These are phyloP conservation scores for Mortierella sp. DNA, from an alignment of 371 early-diverging fungal genomes.

Conservation along the genomic window DNA sequence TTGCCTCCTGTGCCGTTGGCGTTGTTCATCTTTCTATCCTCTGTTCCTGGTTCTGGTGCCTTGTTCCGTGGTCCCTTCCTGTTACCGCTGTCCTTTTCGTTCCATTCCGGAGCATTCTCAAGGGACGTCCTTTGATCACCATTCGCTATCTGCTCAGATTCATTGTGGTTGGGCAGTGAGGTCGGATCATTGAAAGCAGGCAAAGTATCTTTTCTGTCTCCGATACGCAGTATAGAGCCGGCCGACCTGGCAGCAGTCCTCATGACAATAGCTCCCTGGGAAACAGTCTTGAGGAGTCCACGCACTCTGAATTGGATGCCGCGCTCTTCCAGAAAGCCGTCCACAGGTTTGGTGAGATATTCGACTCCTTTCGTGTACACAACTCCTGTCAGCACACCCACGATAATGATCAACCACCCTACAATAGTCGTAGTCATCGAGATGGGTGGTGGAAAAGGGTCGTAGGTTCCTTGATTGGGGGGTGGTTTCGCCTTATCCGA, in stretches of 20 bases:
- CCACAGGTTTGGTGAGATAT: slow-evolving; percentile 25
- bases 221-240: slow-evolving; percentile 12
- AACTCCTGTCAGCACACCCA: slow-evolving; percentile 24
- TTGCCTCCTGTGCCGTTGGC: slow-evolving; percentile 14
- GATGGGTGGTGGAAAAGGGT: slow-evolving; percentile 24
- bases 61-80: slow-evolving; percentile 19
- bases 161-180: background rate
- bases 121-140: background rate
- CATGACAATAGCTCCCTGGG: slow-evolving; percentile 3
- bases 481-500: background rate
- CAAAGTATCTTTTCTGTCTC: slow-evolving; percentile 10
- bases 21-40: slow-evolving; percentile 5
- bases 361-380: slow-evolving; percentile 27
- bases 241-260: slow-evolving; percentile 6
- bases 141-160: slow-evolving; percentile 3
- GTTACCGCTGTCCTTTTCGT: slow-evolving; percentile 26
- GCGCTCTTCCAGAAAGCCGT: slow-evolving; percentile 30
- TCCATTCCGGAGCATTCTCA: slow-evolving; percentile 8
- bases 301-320: slow-evolving; percentile 29
- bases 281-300: slow-evolving; percentile 13
- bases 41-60: slow-evolving; percentile 8
- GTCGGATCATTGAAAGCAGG: slow-evolving; percentile 26
- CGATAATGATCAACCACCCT: slow-evolving; percentile 38
- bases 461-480: background rate
- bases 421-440: slow-evolving; percentile 41